phyloP scores from a whole-genome alignment of 768 basidiomycete species.

The Cystofilobasidium capitatum region DNA sequence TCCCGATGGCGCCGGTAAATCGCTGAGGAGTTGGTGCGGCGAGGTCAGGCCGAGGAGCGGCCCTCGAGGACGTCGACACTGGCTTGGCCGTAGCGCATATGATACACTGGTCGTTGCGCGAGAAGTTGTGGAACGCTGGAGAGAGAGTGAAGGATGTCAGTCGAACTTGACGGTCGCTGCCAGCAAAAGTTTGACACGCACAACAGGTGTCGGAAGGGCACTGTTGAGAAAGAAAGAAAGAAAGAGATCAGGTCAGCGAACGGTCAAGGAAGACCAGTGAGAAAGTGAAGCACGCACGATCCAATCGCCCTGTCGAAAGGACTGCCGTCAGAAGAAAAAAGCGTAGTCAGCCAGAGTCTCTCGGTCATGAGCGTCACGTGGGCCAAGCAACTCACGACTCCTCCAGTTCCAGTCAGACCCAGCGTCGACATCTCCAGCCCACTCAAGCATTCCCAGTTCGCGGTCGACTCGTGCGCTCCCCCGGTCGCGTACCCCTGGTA shows the following conservation, averaged over 20 bases:
- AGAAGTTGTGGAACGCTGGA: slow-evolving; percentile 17
- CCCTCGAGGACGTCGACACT: background rate
- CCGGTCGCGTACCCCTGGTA: no score
- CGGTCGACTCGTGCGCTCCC: background rate
- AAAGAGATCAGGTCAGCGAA: background rate
- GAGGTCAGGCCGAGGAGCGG: background rate
- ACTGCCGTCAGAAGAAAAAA: slow-evolving; percentile 46
- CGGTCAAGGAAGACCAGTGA: background rate
- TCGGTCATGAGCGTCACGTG: no score
- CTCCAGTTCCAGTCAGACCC: background rate
- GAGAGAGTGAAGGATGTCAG: background rate
- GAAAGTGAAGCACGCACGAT: slow-evolving; percentile 14
- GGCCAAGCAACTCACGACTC: background rate
- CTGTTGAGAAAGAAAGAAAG: background rate
- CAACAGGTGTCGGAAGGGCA: slow-evolving; percentile 20
- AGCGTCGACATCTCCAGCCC: background rate
- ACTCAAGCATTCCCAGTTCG: background rate
- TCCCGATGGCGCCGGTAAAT: no score
- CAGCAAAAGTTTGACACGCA: background rate
- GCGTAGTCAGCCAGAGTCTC: background rate
- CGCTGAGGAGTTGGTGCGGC: background rate
- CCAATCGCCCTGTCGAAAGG: slow-evolving; percentile 19
- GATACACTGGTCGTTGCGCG: slow-evolving; percentile 17
- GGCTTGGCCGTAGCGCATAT: slow-evolving; percentile 9
- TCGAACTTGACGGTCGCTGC: background rate